A percentile compares a stretch with the other conserved stretches of the same genome.
These are phyloP conservation scores for Diplodia scrobiculata DNA, from an alignment of 2,329 filamentous ascomycete genomes.

Conservation along the genomic window DNA sequence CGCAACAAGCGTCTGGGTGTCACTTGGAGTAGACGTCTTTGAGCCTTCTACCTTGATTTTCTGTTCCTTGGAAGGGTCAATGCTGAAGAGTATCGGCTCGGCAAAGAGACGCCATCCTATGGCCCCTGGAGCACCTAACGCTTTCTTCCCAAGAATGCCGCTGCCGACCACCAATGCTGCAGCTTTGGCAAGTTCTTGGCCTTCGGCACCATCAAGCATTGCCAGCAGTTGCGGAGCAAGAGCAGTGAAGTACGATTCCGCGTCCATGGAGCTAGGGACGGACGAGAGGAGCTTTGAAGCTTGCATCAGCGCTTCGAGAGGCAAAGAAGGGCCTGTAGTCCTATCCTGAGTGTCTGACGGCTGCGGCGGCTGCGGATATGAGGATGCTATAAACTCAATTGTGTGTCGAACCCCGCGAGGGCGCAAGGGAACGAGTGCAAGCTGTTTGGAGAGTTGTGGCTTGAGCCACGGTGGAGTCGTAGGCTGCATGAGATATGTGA, in stretches of 20 bases:
- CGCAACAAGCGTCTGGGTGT: slow-evolving; percentile 47
- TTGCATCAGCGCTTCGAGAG: slow-evolving; percentile 67
- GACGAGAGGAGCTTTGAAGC: slow-evolving; percentile 64
- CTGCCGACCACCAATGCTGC: slow-evolving; percentile 66
- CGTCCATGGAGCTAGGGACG: slow-evolving; percentile 57
- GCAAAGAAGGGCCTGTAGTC: slow-evolving; percentile 61
- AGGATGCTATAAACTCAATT: slow-evolving; percentile 70
- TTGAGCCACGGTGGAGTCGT: slow-evolving; percentile 63
- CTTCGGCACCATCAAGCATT: slow-evolving; percentile 64
- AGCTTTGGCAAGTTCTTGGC: slow-evolving; percentile 60
- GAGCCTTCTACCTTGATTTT: not conserved
- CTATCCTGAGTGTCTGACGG: slow-evolving; percentile 39
- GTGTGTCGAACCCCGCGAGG: slow-evolving; percentile 66
- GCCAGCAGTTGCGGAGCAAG: slow-evolving; percentile 63
- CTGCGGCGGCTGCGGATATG: slow-evolving; percentile 56
- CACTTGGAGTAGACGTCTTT: slow-evolving; percentile 16
- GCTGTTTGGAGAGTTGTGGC: slow-evolving; percentile 56
- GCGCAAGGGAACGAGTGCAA: slow-evolving; percentile 64
- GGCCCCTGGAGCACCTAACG: slow-evolving; percentile 64
- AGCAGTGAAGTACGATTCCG: slow-evolving; percentile 62
- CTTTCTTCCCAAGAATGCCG: slow-evolving; percentile 66
- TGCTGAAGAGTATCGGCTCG: slow-evolving; percentile 57
- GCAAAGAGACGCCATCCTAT: slow-evolving; percentile 65
- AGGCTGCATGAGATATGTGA: slow-evolving; percentile 60
- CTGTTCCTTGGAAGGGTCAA: slow-evolving; percentile 46